Percentiles rank a stretch among this genome's conserved stretches.
Evolutionary conservation across 169 alveolate species (phyloP).

Genomic region (Sarcocystis neurona): DNA sequence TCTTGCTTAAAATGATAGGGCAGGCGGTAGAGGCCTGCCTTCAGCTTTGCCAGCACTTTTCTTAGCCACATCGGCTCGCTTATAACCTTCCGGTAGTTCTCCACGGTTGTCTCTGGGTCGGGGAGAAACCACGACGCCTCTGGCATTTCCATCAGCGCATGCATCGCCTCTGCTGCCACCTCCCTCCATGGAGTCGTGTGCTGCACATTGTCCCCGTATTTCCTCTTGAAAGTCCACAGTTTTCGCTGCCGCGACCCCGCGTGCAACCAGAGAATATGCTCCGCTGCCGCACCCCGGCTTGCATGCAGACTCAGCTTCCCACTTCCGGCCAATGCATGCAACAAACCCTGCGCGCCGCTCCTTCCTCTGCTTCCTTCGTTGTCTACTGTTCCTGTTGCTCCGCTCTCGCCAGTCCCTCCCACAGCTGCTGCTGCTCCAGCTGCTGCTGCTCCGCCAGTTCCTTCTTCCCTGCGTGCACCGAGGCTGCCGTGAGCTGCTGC

Average conservation of each 20-base stretch:
- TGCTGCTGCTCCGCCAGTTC: conserved; percentile 21
- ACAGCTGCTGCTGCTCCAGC: too few species aligned
- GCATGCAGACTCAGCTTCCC: not conserved
- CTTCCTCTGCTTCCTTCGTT: too few species aligned
- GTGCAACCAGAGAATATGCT: not conserved
- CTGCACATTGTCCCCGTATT: conserved; percentile 47
- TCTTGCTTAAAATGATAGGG: conserved; percentile 79
- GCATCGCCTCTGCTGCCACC: conserved; percentile 74
- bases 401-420: not conserved
- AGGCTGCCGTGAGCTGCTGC: not conserved
- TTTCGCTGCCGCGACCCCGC: conserved; percentile 50
- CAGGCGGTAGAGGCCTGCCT: conserved; percentile 61
- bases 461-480: too few species aligned
- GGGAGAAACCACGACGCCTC: conserved; percentile 75
- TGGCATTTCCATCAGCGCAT: conserved; percentile 74
- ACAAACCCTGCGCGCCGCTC: too few species aligned
- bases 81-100: conserved; percentile 67
- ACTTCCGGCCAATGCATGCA: not conserved
- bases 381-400: not conserved
- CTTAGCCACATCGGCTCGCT: conserved; percentile 75
- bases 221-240: conserved; percentile 59
- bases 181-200: conserved; percentile 67
- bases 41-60: conserved; percentile 71
- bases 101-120: conserved; percentile 74
- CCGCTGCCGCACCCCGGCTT: not conserved